Evolutionary conservation across 2,329 filamentous ascomycete genomes (phyloP).

Genomic region (Podosphaera fusca): DNA sequence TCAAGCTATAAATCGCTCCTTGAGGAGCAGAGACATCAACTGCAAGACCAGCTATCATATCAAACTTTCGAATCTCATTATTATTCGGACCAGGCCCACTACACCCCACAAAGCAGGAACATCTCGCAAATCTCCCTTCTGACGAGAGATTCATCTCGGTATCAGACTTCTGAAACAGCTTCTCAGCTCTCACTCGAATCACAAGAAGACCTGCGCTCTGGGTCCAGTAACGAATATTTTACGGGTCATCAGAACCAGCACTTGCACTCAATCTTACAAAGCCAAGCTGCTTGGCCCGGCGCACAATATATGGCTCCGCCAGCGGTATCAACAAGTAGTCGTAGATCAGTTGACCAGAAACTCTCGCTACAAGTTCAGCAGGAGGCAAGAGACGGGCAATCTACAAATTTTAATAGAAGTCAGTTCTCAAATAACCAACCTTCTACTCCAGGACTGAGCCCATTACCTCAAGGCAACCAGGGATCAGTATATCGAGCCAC

Average conservation of each 20-base stretch:
- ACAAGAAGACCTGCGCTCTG: conserved; percentile 13
- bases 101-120: conserved; percentile 14
- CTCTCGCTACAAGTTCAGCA: conserved; percentile 8
- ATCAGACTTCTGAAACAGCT: conserved; percentile 32
- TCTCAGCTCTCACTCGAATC: conserved; percentile 42
- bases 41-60: conserved; percentile 10
- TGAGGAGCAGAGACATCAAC: conserved; percentile 17
- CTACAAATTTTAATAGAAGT: conserved; percentile 12
- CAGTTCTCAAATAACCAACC: conserved; percentile 9
- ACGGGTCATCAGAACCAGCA: conserved; percentile 7
- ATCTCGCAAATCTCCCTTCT: conserved; percentile 15
- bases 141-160: conserved; percentile 16
- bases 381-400: conserved; percentile 12
- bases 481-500: conserved; percentile 14
- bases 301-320: conserved; percentile 14
- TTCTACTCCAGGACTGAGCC: conserved; percentile 10
- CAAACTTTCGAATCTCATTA: conserved; percentile 11
- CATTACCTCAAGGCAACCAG: conserved; percentile 8
- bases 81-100: conserved; percentile 7
- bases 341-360: conserved; percentile 14
- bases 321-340: conserved; percentile 7
- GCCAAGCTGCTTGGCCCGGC: conserved; percentile 8
- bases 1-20: conserved; percentile 4
- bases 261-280: conserved; percentile 9
- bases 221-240: conserved; percentile 10